phyloP scores from a whole-genome alignment of 768 basidiomycete species.

The Podaxis sp. region DNA sequence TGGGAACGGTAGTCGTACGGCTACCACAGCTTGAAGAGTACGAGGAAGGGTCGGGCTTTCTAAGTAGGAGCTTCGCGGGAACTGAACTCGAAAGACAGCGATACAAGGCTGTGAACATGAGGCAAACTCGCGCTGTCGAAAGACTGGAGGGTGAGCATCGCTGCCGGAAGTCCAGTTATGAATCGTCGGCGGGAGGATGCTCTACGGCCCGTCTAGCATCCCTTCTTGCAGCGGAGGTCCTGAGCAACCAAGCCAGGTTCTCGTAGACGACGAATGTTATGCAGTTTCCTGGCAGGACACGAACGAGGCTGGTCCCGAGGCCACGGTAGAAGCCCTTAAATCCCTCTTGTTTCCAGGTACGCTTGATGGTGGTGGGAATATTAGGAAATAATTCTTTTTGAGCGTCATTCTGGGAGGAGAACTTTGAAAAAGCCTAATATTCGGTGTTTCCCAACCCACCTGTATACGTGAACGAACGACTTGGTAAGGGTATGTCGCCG shows the following conservation, averaged over 20 bases:
- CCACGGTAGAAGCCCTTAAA: constrained; percentile 91
- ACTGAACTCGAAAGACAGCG: neutral
- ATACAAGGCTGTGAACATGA: neutral
- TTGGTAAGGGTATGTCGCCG: constrained; percentile 94
- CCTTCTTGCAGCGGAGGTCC: constrained; percentile 59
- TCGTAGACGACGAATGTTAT: constrained; percentile 98
- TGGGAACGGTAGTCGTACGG: neutral
- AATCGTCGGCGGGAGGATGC: neutral
- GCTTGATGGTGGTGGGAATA: constrained; percentile 76
- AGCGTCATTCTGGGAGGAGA: constrained; percentile 56
- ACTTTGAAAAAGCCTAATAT: neutral
- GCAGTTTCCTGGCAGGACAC: constrained; percentile 95
- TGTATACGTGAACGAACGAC: constrained; percentile 94
- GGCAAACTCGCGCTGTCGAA: neutral
- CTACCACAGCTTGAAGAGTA: neutral
- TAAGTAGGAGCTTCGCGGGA: neutral
- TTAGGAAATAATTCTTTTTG: constrained; percentile 71
- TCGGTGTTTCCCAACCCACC: constrained; percentile 41
- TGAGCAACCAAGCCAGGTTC: constrained; percentile 80
- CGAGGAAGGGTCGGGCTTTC: neutral
- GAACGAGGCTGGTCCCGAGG: constrained; percentile 88
- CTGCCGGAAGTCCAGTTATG: neutral
- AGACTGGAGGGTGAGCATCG: neutral
- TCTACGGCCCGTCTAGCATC: constrained; percentile 26
- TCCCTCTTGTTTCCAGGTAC: constrained; percentile 83